These are phyloP conservation scores for Colletotrichum spaethianum DNA, from an alignment of 2,329 filamentous ascomycete species.

Conservation along the genomic window DNA sequence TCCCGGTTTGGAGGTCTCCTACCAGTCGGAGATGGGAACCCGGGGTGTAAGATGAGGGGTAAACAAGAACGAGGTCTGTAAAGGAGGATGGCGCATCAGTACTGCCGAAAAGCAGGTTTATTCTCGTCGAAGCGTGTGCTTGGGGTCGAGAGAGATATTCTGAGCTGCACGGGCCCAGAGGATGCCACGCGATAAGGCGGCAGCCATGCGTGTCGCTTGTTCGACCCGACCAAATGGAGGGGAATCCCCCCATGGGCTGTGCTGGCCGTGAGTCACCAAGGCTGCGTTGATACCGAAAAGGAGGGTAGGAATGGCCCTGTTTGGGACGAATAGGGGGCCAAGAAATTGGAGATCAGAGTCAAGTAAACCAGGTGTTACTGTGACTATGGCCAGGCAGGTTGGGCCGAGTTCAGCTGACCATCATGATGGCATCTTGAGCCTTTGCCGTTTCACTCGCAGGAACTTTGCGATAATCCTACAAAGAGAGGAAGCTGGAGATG, in stretches of 20 bases:
- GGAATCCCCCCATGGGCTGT: conserved; percentile 26
- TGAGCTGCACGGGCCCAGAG: conserved; percentile 14
- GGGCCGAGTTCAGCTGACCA: neutral
- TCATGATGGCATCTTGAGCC: conserved; percentile 9
- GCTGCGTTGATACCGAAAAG: conserved; percentile 22
- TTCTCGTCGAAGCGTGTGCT: conserved; percentile 8
- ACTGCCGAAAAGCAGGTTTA: conserved; percentile 13
- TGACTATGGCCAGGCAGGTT: neutral
- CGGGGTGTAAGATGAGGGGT: conserved; percentile 16
- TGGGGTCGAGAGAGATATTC: conserved; percentile 31
- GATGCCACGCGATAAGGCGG: conserved; percentile 41
- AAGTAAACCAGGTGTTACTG: neutral
- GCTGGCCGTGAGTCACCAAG: conserved; percentile 39
- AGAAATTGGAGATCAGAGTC: conserved; percentile 28
- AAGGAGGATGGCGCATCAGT: neutral
- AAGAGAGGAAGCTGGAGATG: conserved; percentile 16
- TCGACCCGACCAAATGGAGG: conserved; percentile 33
- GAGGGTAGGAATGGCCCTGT: conserved; percentile 15
- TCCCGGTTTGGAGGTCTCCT: conserved; percentile 14
- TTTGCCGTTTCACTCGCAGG: conserved; percentile 24
- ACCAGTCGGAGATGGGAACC: conserved; percentile 13
- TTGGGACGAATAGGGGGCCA: conserved; percentile 32
- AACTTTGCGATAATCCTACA: neutral
- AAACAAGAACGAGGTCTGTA: neutral
- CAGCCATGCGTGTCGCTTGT: conserved; percentile 30